Evolutionary conservation across 495 filamentous ascomycete species (phyloP).

Genomic region (Bathelium albidoporum): DNA sequence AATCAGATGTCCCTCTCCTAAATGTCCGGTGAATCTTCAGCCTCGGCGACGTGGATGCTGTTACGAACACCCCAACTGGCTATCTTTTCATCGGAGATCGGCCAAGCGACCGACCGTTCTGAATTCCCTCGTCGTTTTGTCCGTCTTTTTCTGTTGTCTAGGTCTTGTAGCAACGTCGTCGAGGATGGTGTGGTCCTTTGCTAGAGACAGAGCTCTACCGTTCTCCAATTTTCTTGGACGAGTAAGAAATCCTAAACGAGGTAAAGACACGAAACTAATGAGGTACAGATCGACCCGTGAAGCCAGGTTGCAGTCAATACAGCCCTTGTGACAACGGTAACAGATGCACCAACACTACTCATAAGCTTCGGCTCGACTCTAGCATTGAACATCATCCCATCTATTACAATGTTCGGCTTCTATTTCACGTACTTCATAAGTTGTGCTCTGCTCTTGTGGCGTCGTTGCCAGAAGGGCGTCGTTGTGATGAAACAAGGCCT

Average conservation of each 20-base stretch:
- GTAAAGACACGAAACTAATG: background rate
- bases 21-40: conserved; percentile 8
- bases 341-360: conserved; percentile 14
- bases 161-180: conserved; percentile 29
- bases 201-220: conserved; percentile 29
- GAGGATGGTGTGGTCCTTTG: conserved; percentile 38
- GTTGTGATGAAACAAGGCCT: conserved; percentile 2
- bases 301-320: conserved; percentile 17
- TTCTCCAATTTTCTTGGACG: conserved; percentile 14
- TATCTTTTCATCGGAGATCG: conserved; percentile 19
- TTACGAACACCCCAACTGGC: conserved; percentile 6
- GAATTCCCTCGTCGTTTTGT: background rate
- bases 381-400: conserved; percentile 23
- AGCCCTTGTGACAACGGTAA: conserved; percentile 11
- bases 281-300: conserved; percentile 8
- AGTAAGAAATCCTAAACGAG: conserved; percentile 2
- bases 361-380: conserved; percentile 20
- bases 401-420: conserved; percentile 22
- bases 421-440: conserved; percentile 22
- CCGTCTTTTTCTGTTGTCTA: background rate
- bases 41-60: conserved; percentile 14
- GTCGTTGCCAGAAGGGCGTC: conserved; percentile 9
- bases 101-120: conserved; percentile 14
- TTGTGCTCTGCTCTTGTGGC: conserved; percentile 17
- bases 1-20: background rate